Base-by-base conservation (phyloP, 2,329 filamentous ascomycete genomes). In the Zasmidium cellare region DNA sequence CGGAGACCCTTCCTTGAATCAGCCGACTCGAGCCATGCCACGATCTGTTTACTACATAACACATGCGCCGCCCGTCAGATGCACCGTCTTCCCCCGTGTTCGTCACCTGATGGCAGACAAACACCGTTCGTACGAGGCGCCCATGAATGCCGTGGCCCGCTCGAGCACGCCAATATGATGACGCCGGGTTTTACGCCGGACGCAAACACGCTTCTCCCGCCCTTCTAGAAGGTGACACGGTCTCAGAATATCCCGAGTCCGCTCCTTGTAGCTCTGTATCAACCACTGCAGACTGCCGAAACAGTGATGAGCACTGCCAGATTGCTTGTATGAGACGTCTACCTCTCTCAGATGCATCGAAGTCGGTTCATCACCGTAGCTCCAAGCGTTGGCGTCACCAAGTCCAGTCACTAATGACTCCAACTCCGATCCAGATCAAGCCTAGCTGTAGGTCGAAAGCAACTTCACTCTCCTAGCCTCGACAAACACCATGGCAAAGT, bases 401-500 rank as follows among this genome's bases (percentile, higher is more conserved):
- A 14, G 25, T 28, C 25, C 6, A 6, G 25, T n/a, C 25, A 28
- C 25, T 5, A 28, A 28, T 28, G 25, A 28, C 25, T 54, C 51
- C 28, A 54, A 46, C 51, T 46, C 41, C 35, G 41, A n/a, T 51
- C n/a, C 51, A 50, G 46, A 24, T 51, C 46, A 48, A 31, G 35
- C 22, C 59, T 14, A 41, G 35, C n/a, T n/a, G n/a, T n/a, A n/a
- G n/a, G n/a, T n/a, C n/a, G n/a, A n/a, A n/a, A n/a, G n/a, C n/a
- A n/a, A n/a, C n/a, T n/a, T 18, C 35, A 41, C 7, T 9, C 35
- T 14, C 16, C 16, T 14, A 41, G 6, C 16, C 35, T 6, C 35
- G 35, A 41, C 25, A 28, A 28, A 28, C 51, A 60, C 18, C 44
- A 65, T 61, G 69, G 57, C 68, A 11, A 59, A 59, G 45, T 47